Conservation (phyloP, 2,329 filamentous ascomycete species). For the Fonsecaea monophora region DNA sequence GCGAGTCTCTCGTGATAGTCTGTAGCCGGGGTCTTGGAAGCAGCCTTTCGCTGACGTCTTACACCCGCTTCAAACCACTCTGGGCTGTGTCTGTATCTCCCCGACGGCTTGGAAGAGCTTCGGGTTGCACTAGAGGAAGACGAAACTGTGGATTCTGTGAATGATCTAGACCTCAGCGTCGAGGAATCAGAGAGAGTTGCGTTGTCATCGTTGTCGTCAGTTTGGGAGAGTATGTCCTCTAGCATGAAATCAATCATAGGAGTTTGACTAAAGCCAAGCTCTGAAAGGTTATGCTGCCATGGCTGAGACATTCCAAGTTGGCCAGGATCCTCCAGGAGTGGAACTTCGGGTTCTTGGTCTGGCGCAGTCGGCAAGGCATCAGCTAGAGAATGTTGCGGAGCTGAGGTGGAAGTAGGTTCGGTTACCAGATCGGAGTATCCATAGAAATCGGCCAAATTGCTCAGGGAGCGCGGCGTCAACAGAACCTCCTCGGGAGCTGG, state of each 20-base stretch:
- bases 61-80: background rate
- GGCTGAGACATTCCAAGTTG: background rate
- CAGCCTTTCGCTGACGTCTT: background rate
- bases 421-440: background rate
- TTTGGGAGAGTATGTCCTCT: background rate
- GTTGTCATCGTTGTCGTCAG: background rate
- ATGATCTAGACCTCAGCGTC: background rate
- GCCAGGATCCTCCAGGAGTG: background rate
- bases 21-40: background rate
- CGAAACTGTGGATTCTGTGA: background rate
- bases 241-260: background rate
- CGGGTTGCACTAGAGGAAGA: background rate
- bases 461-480: background rate
- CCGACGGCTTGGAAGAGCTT: background rate
- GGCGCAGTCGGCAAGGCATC: background rate
- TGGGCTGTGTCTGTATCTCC: background rate
- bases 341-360: background rate
- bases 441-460: background rate
- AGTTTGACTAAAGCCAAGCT: background rate
- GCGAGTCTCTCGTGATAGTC: background rate
- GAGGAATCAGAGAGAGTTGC: background rate
- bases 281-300: background rate
- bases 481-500: background rate
- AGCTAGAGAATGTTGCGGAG: background rate
- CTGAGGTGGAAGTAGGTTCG: background rate